Base-by-base conservation (phyloP, 1,284 basidiomycete species). In the Ceratorhiza oryzae-sativae region DNA sequence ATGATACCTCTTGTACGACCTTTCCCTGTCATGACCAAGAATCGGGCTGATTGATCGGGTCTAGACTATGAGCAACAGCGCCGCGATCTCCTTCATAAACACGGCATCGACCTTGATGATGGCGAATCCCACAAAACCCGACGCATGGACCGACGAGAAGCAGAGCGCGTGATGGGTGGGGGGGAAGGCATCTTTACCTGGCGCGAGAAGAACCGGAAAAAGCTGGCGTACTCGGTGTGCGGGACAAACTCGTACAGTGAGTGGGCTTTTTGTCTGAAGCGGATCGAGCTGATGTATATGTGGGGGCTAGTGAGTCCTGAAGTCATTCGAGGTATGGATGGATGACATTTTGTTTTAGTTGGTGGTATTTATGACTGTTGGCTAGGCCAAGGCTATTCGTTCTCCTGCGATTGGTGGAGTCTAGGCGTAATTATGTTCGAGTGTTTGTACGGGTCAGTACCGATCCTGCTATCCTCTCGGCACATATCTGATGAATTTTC, bases 361-460 rank as follows among this genome's bases (percentile, higher is more conserved):
- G n/a, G 46, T 51, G 30, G 51, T 41, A 49, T 23, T 73, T n/a
- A 59, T 39, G 13, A 36, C n/a, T 5, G 13, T 56, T 10, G 46
- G 8, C 27, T 39, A 77, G 91, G 91, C 20, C 90, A 92, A 78
- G 96, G 95, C 27, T 98, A 98, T 81, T 90, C 93, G 58, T 96
- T 93, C 81, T 92, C 91, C 41, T 97, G 94, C 79, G 96, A 98
- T 79, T 98, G 95, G 95, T 98, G 97, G 96, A 95, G 93, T 79
- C 85, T 98, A 59, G 95, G 95, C 23, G 91, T 97, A 68, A 97
- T 97, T 79, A 90, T 94, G 87, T 93, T 89, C 77, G 93, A 95
- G 80, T 94, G 92, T 78, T 83, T 95, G 77, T 95, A 93, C 77
- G 93, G 93, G 90, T 92, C 79, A 76, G 87, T 82, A 72, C 70